Evolutionary conservation across 2,329 filamentous ascomycete species (phyloP).

Genomic region (Fusarium sp.): DNA sequence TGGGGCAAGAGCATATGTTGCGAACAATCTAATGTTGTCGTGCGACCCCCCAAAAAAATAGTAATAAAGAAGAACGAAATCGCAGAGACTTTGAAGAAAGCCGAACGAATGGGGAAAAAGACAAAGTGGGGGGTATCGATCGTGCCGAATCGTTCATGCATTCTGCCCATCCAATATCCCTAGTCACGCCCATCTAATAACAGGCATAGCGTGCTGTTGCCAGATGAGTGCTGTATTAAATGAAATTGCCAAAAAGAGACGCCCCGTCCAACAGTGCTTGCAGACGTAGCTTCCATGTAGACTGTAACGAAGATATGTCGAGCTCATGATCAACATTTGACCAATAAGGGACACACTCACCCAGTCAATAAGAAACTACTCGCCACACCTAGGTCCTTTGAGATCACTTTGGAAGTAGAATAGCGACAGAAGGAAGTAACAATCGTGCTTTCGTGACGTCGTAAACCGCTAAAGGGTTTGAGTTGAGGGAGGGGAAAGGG

Average conservation of each 20-base stretch:
- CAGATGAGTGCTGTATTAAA: conserved; percentile 56
- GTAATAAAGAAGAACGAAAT: conserved; percentile 29
- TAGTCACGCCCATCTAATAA: conserved; percentile 39
- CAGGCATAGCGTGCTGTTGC: conserved; percentile 53
- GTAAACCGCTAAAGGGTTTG: conserved; percentile 51
- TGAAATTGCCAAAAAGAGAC: conserved; percentile 34
- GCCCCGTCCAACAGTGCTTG: background rate
- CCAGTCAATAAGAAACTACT: conserved; percentile 17
- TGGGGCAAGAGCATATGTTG: conserved; percentile 39
- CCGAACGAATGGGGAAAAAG: conserved; percentile 41
- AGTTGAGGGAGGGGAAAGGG: conserved; percentile 45
- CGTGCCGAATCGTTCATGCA: conserved; percentile 60
- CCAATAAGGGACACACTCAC: conserved; percentile 28
- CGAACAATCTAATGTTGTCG: conserved; percentile 29
- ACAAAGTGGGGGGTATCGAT: conserved; percentile 58
- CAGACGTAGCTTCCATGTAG: conserved; percentile 11
- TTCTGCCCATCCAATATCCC: conserved; percentile 56
- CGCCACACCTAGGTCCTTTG: conserved; percentile 3
- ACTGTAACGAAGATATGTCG: conserved; percentile 32
- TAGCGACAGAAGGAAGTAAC: conserved; percentile 40
- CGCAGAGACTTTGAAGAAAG: conserved; percentile 38
- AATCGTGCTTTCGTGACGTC: conserved; percentile 54
- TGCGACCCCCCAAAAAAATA: conserved; percentile 35
- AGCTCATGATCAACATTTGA: conserved; percentile 27
- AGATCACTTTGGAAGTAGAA: conserved; percentile 17